phyloP scores from a whole-genome alignment of 2,329 filamentous ascomycete species.

The Verticillium nubilum region DNA sequence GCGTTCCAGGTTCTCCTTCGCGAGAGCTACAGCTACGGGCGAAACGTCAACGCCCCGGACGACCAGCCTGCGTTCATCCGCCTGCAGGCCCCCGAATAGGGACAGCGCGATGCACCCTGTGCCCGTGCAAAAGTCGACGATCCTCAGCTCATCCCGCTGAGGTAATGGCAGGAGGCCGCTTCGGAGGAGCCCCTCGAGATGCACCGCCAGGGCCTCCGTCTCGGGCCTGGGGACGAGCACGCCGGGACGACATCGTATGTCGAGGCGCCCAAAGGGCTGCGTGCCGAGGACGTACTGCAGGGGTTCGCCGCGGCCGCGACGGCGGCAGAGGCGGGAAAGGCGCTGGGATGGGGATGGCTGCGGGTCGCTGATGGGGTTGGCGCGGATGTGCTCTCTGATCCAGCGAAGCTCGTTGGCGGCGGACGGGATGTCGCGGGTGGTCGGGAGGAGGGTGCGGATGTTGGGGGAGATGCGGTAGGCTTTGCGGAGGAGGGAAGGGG shows the following conservation, averaged over 20 bases:
- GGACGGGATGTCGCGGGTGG: slow-evolving; percentile 57
- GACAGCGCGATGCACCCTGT: slow-evolving; percentile 85
- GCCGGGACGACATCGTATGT: slow-evolving; percentile 69
- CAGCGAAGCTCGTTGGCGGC: slow-evolving; percentile 67
- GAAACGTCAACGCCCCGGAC: slow-evolving; percentile 75
- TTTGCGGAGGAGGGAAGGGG: slow-evolving; percentile 49
- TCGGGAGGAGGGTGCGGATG: slow-evolving; percentile 55
- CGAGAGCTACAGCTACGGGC: slow-evolving; percentile 55
- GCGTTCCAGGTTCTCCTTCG: slow-evolving; percentile 54
- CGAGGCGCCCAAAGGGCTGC: slow-evolving; percentile 80
- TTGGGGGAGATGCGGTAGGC: slow-evolving; percentile 50
- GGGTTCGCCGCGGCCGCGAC: slow-evolving; percentile 60
- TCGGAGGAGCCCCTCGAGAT: slow-evolving; percentile 39
- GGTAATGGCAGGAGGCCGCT: neutral
- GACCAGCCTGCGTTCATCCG: slow-evolving; percentile 33
- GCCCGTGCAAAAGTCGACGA: slow-evolving; percentile 87
- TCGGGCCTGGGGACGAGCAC: slow-evolving; percentile 84
- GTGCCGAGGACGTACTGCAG: slow-evolving; percentile 86
- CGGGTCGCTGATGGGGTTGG: slow-evolving; percentile 11
- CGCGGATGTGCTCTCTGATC: slow-evolving; percentile 57
- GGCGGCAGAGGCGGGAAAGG: slow-evolving; percentile 34
- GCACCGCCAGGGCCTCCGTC: slow-evolving; percentile 62
- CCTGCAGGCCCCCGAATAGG: slow-evolving; percentile 56
- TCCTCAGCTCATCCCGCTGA: slow-evolving; percentile 34
- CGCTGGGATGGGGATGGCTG: slow-evolving; percentile 17